Percentiles rank a stretch among this genome's conserved stretches.
Evolutionary conservation across 139 green algal species (phyloP).

Genomic region (Gonium pectorale): DNA sequence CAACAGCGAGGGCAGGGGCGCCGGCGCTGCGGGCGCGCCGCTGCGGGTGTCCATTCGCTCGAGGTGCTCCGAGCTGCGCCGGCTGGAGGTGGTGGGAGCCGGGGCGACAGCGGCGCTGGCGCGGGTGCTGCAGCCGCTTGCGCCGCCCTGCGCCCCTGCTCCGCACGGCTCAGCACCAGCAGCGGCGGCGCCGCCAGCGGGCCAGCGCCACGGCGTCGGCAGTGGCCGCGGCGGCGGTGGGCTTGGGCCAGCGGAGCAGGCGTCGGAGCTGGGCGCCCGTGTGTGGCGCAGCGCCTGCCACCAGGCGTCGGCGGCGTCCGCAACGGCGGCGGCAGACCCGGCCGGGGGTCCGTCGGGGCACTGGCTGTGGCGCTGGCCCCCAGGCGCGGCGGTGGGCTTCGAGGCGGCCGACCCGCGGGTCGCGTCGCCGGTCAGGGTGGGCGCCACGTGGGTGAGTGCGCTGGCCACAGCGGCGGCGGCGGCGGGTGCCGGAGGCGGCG

Average conservation of each 20-base stretch:
- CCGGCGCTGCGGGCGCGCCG: neutral
- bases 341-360: too few species aligned
- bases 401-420: slow-evolving; percentile 46
- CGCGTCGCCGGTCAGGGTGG: slow-evolving; percentile 3
- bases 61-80: slow-evolving; percentile 43
- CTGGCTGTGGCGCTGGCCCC: slow-evolving; percentile 31
- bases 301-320: neutral
- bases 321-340: neutral
- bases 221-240: neutral
- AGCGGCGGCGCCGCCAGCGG: too few species aligned
- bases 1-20: neutral
- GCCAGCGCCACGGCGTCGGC: neutral
- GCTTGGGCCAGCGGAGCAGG: neutral
- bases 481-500: neutral
- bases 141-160: too few species aligned
- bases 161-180: too few species aligned
- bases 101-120: slow-evolving; percentile 24
- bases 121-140: slow-evolving; percentile 11
- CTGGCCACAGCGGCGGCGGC: neutral
- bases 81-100: slow-evolving; percentile 50
- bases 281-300: slow-evolving; percentile 1
- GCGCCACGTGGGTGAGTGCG: neutral
- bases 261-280: neutral
- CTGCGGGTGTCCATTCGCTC: slow-evolving; percentile 23
- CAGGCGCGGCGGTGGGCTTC: slow-evolving; percentile 46